phyloP scores from a whole-genome alignment of 202 grass and related monocot species.

The Carex sylvatica region DNA sequence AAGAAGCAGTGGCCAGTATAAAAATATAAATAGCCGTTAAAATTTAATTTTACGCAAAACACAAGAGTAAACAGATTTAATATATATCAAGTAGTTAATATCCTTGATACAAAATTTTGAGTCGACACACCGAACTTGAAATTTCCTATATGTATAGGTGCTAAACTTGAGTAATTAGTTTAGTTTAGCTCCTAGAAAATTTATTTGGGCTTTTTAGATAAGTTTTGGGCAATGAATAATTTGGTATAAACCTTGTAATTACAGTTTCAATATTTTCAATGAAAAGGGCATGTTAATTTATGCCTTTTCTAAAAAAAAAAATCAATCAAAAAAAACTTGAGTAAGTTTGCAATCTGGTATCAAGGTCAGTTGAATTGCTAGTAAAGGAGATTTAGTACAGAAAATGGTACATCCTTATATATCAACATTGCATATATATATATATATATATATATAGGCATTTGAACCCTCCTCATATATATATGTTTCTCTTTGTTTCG shows the following conservation, averaged over 20 bases:
- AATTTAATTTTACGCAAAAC: background rate
- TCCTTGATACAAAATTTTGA: background rate
- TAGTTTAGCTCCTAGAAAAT: background rate
- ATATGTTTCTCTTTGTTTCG: background rate
- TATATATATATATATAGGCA: too few relatives aligned
- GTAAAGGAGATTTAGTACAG: too few relatives aligned
- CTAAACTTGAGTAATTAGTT: background rate
- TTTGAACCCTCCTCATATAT: too few relatives aligned
- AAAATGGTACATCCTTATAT: background rate
- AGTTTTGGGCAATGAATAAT: too few relatives aligned
- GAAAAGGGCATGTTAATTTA: too few relatives aligned
- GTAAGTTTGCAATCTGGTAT: too few relatives aligned
- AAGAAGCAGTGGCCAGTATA: background rate
- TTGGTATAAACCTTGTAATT: too few relatives aligned
- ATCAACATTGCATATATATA: background rate
- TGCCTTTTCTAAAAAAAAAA: too few relatives aligned
- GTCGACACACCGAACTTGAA: background rate
- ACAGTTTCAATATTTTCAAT: too few relatives aligned
- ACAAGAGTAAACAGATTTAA: background rate
- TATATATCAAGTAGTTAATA: background rate
- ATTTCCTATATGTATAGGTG: background rate
- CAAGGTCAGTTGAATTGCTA: too few relatives aligned
- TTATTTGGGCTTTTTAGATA: background rate
- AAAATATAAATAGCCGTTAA: background rate
- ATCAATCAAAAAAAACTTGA: too few relatives aligned